Base-by-base conservation (phyloP, 345 rosid genomes). In the Camelina hispida region DNA sequence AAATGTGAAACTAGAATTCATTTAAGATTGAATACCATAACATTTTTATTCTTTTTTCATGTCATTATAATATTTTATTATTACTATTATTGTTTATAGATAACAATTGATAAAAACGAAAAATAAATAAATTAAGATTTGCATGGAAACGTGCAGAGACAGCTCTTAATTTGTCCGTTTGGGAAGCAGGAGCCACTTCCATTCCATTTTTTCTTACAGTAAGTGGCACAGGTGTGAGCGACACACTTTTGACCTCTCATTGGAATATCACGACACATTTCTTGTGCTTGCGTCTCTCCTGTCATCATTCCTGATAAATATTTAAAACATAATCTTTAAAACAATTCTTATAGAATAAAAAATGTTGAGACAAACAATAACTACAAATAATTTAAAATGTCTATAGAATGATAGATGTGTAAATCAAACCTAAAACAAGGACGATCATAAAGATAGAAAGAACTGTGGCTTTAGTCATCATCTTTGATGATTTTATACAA, bases 81-180 rank as follows among this genome's bases (percentile, higher is more conserved):
- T 2, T 55, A 14, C 0, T 28, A 1, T 12, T 23, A 5, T 22
- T 13, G 7, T 56, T 56, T 30, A 32, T 57, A 28, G 3, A 30
- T 56, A 3, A 55, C 6, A 56, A 56, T 17, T 15, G 2, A 34
- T 7, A 32, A 5, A 32, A 32, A 32, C 0, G 9, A 34, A 34
- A 34, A 34, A 34, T 2, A 15, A 44, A 44, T 13, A 25, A 32
- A 6, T 55, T 18, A 57, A 57, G 2, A 9, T 57, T n/a, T 35
- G 20, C 62, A 57, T n/a, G 14, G 20, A 57, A 57, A 57, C 8
- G 62, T 32, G 40, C 62, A 57, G 14, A 30, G 10, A 18, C 62
- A 57, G 12, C 62, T n/a, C 13, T 9, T 57, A 0, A n/a, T 5
- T 4, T 57, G 0, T 7, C 5, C 11, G 6, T 57, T 57, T 32